Evolutionary conservation across 1,284 basidiomycete species (phyloP).

Genomic region (Apiotrichum gamsii): DNA sequence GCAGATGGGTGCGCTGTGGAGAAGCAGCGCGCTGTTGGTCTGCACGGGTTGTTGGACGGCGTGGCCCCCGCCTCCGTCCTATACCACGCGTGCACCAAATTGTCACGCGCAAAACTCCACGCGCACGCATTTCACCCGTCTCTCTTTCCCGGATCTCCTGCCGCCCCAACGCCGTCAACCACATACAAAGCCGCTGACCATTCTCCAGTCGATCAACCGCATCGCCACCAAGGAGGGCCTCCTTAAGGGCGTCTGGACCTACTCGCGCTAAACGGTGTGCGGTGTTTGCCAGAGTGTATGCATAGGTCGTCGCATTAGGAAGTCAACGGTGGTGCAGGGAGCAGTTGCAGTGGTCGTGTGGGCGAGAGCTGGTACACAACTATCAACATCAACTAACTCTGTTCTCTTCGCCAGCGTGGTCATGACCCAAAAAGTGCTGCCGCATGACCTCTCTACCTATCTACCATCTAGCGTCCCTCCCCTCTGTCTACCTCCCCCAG

Average conservation of each 20-base stretch:
- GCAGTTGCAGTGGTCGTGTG: background rate
- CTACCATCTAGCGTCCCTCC: background rate
- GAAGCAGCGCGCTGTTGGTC: no score
- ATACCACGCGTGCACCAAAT: no score
- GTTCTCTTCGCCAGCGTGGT: no score
- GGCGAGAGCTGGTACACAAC: no score
- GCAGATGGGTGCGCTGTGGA: no score
- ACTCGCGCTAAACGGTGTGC: constrained; percentile 37
- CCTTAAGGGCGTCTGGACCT: constrained; percentile 48
- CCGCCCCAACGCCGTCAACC: no score
- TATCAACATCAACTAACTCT: no score
- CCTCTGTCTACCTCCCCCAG: constrained; percentile 25
- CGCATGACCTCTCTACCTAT: background rate
- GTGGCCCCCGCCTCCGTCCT: no score
- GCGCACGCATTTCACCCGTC: no score
- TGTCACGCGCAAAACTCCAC: background rate
- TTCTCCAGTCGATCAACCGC: constrained; percentile 71
- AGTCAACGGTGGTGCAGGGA: background rate
- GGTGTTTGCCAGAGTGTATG: constrained; percentile 15
- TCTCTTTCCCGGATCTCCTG: background rate
- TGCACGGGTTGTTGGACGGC: no score
- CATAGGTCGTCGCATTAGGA: constrained; percentile 16
- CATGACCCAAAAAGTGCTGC: background rate
- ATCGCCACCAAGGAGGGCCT: constrained; percentile 87
- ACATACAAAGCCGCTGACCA: constrained; percentile 1